Evolutionary conservation across 139 green algal species (phyloP).

Genomic region (Limnomonas spitsbergensis): DNA sequence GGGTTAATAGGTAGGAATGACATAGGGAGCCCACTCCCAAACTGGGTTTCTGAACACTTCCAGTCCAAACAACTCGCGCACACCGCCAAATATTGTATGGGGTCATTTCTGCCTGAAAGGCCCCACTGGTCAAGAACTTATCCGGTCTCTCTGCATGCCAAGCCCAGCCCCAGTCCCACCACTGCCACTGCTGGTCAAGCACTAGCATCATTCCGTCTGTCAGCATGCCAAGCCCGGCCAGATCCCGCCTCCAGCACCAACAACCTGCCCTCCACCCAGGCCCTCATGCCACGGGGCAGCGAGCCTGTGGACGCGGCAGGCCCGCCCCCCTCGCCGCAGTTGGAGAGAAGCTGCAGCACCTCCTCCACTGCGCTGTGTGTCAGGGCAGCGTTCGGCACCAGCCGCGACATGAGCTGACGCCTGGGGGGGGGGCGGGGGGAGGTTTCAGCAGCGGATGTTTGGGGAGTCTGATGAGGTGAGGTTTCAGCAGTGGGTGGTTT

Average conservation of each 20-base stretch:
- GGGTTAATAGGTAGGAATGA: too few relatives aligned
- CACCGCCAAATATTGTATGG: too few relatives aligned
- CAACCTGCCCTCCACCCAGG: background rate
- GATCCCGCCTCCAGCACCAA: background rate
- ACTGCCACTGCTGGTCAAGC: too few relatives aligned
- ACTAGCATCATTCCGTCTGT: too few relatives aligned
- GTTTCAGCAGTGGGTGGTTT: background rate
- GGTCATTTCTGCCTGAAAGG: too few relatives aligned
- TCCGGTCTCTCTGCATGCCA: too few relatives aligned
- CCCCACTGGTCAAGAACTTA: too few relatives aligned
- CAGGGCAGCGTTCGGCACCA: background rate
- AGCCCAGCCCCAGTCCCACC: too few relatives aligned
- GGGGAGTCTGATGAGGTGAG: background rate
- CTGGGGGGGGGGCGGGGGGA: background rate
- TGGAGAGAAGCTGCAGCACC: slow-evolving; percentile 9
- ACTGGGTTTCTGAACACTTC: too few relatives aligned
- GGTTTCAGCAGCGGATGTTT: background rate
- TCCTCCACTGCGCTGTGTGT: background rate
- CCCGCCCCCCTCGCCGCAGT: background rate
- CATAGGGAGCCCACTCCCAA: too few relatives aligned
- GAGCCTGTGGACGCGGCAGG: background rate
- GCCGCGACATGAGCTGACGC: background rate
- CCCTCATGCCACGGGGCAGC: background rate
- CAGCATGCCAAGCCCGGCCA: too few relatives aligned
- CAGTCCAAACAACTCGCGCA: too few relatives aligned